Evolutionary conservation across 2,329 filamentous ascomycete species (phyloP), one percentile per base, ranked within the genome.

Genomic region (Clonostachys chloroleuca): DNA sequence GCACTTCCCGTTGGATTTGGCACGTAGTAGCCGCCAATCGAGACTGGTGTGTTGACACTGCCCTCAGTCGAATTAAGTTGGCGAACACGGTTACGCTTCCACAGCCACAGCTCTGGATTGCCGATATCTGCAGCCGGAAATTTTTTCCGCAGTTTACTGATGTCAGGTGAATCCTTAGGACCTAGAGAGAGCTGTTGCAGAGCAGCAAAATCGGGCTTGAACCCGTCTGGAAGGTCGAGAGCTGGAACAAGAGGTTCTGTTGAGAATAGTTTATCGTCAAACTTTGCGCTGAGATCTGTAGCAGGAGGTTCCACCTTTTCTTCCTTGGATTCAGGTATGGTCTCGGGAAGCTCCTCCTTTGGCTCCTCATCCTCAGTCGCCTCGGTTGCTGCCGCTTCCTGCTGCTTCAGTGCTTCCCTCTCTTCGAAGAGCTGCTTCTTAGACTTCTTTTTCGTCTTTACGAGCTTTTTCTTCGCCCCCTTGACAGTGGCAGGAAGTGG

Each of bases 1-100:
- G 94, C 94, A 56, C 84, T 88, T 34, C 94, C 94, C 10, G 90
- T 90, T 1, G 77, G 52, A 55, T 96, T 99, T 0, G 89, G 83
- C 39, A 96, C 89, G 60, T 96, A 97, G 58, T 85, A 85, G 17
- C 81, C 83, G 34, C 76, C 74, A 41, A 85, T 83, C 16, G 60
- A 59, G 14, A 74, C 65, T 2, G 74, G 58, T 5, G 53, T 58
- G 24, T 62, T 52, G 36, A 54, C 36, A 18, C 54, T 51, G 12
- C 58, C 56, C 17, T 60, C 51, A 5, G 50, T 44, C 3, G 71
- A 66, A 52, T 84, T 83, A 37, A 84, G 69, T 52, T 81, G 74
- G 16, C 75, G 71, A 47, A 82, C 67, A 10, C 77, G 75, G 53
- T 78, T 74, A 41, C 75, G 74, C 48, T 67, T 74, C 79, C 79